A percentile compares a stretch with the other conserved stretches of the same genome.
Conservation (phyloP, 371 early-diverging fungal genomes). For the Sporodiniella umbellata region DNA sequence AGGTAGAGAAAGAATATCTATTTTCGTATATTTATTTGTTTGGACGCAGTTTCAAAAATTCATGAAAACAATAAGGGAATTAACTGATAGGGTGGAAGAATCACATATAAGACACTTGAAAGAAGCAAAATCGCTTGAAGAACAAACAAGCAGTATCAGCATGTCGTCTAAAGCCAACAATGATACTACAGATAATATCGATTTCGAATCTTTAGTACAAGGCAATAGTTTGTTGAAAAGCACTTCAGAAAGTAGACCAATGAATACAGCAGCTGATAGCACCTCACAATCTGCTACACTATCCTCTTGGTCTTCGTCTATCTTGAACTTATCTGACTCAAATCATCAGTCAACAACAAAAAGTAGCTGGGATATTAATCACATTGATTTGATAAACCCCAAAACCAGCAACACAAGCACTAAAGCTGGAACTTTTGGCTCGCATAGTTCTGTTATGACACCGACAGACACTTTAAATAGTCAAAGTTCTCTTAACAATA, state of each 20-base stretch:
- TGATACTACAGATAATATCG: slow-evolving; percentile 6
- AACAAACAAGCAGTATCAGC: slow-evolving; percentile 48
- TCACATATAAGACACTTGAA: slow-evolving; percentile 64
- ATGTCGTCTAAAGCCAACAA: slow-evolving; percentile 8
- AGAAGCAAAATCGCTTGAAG: slow-evolving; percentile 57
- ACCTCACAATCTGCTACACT: not conserved
- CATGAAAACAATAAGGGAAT: slow-evolving; percentile 63
- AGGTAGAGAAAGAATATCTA: slow-evolving; percentile 38
- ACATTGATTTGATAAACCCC: no score
- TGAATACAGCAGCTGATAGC: slow-evolving; percentile 3
- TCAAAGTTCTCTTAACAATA: not conserved
- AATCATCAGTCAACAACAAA: not conserved
- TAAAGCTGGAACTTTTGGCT: slow-evolving; percentile 2
- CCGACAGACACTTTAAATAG: slow-evolving; percentile 3
- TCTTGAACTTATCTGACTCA: not conserved
- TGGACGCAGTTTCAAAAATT: slow-evolving; percentile 58
- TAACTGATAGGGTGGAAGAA: slow-evolving; percentile 63
- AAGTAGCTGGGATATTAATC: not conserved
- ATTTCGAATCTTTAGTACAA: slow-evolving; percentile 40
- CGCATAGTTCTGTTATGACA: slow-evolving; percentile 4
- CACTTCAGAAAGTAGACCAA: slow-evolving; percentile 16
- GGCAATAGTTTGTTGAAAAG: slow-evolving; percentile 8
- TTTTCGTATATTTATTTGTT: not conserved
- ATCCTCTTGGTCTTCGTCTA: not conserved
- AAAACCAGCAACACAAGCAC: not conserved